Conservation (phyloP, 106 monocot species). For the Dendrobium chrysotoxum region DNA sequence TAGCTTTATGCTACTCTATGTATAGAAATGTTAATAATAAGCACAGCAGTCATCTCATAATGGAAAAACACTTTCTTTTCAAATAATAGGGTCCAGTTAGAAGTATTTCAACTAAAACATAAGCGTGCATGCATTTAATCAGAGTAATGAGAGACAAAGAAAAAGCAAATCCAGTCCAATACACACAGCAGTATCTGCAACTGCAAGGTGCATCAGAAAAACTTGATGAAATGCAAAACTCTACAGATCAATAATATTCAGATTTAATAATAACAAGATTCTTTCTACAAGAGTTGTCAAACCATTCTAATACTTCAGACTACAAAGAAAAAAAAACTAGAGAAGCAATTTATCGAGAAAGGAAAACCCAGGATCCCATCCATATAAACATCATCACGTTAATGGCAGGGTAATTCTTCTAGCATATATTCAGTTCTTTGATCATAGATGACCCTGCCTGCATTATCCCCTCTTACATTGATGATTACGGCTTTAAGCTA, state of each 20-base stretch:
- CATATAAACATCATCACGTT: background rate
- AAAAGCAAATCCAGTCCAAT: too few species aligned
- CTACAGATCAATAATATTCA: background rate
- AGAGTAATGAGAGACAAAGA: too few species aligned
- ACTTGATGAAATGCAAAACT: background rate
- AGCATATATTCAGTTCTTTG: background rate
- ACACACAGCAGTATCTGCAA: too few species aligned
- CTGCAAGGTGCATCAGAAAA: background rate
- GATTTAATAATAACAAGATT: background rate
- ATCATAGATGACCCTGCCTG: too few species aligned
- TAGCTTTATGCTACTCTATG: too few species aligned
- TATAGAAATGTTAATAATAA: too few species aligned
- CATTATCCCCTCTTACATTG: too few species aligned
- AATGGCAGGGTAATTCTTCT: background rate
- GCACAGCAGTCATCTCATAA: too few species aligned
- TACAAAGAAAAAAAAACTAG: background rate
- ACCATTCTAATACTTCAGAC: background rate
- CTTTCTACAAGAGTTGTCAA: background rate
- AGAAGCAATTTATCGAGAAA: background rate
- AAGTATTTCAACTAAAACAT: too few species aligned
- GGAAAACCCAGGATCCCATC: background rate
- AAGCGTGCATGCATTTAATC: too few species aligned
- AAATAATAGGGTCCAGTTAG: too few species aligned
- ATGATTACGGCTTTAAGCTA: background rate
- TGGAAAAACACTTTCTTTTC: too few species aligned